Evolutionary conservation across 352 stramenopile species (phyloP).

Genomic region (Phytophthora ramorum): DNA sequence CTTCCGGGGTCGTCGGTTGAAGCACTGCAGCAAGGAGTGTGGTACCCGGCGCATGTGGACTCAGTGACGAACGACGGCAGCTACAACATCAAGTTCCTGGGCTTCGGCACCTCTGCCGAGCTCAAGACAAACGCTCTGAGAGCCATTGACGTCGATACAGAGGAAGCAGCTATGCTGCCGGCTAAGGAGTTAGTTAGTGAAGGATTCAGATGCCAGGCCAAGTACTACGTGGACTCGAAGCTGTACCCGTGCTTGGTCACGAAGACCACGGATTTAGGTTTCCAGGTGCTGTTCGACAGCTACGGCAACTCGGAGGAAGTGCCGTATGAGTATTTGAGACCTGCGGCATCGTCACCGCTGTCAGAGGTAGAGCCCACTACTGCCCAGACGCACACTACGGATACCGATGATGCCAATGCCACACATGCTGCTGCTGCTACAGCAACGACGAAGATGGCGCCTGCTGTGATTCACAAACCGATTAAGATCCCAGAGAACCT

Average conservation of each 20-base stretch:
- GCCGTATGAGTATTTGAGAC: constrained; percentile 87
- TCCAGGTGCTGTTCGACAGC: constrained; percentile 87
- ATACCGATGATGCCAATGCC: constrained; percentile 24
- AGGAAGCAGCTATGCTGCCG: constrained; percentile 37
- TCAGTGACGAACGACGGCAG: constrained; percentile 58
- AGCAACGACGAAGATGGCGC: constrained; percentile 35
- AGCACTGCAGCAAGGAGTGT: constrained; percentile 66
- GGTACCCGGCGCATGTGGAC: constrained; percentile 74
- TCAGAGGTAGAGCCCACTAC: constrained; percentile 19
- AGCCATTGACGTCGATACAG: constrained; percentile 42
- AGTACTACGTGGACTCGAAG: constrained; percentile 83
- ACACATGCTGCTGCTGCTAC: constrained; percentile 23
- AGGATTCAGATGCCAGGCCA: constrained; percentile 72
- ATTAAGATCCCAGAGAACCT: constrained; percentile 90
- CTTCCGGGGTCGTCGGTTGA: constrained; percentile 59
- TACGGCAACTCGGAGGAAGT: constrained; percentile 93
- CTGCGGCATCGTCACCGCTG: constrained; percentile 3
- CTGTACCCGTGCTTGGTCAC: constrained; percentile 81
- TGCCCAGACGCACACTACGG: constrained; percentile 23
- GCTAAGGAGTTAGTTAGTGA: constrained; percentile 50
- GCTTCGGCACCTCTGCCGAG: constrained; percentile 71
- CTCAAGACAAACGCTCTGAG: constrained; percentile 52
- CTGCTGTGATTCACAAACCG: constrained; percentile 67
- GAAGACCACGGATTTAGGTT: constrained; percentile 70
- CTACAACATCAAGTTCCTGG: constrained; percentile 80